Conservation (phyloP, 2,329 filamentous ascomycete genomes). For the Periconia sp. region DNA sequence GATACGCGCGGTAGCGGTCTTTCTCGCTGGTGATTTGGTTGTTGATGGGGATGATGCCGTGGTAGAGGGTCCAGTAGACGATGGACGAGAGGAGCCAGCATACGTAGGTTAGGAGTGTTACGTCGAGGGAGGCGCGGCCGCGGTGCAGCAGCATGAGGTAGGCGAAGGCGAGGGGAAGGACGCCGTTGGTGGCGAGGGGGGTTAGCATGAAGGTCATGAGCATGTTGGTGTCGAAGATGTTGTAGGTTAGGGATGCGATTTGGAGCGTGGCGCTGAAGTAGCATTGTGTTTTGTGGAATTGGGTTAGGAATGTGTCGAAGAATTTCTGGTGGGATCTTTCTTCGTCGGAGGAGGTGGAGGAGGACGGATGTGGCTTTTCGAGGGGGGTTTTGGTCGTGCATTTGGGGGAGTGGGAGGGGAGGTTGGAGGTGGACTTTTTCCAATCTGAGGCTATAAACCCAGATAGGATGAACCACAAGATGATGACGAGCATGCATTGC, state of each 20-base stretch:
- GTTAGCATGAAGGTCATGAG: constrained; percentile 23
- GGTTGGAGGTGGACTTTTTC: background rate
- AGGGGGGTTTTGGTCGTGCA: background rate
- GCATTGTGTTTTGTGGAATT: constrained; percentile 31
- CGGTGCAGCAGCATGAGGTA: constrained; percentile 14
- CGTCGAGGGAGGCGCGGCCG: constrained; percentile 5
- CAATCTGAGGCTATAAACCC: constrained; percentile 1
- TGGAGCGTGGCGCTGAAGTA: constrained; percentile 28
- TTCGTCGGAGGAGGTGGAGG: background rate
- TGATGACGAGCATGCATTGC: constrained; percentile 21
- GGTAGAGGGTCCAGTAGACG: constrained; percentile 23
- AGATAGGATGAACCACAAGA: constrained; percentile 14
- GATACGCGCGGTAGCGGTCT: constrained; percentile 10
- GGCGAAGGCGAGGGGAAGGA: constrained; percentile 19
- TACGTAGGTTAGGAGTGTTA: constrained; percentile 13
- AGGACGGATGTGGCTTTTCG: background rate
- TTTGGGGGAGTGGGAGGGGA: background rate
- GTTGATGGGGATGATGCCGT: constrained; percentile 16
- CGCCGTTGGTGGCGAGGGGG: constrained; percentile 22
- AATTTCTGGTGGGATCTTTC: constrained; percentile 1
- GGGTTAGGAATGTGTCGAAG: constrained; percentile 14
- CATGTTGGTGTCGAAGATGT: constrained; percentile 20
- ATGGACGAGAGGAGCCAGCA: constrained; percentile 19
- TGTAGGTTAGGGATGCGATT: constrained; percentile 21
- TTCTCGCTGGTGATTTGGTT: background rate